Percentiles rank a stretch among this genome's conserved stretches.
Conservation (phyloP, 1,139 yeast genomes). For the Hanseniaspora sp. region DNA sequence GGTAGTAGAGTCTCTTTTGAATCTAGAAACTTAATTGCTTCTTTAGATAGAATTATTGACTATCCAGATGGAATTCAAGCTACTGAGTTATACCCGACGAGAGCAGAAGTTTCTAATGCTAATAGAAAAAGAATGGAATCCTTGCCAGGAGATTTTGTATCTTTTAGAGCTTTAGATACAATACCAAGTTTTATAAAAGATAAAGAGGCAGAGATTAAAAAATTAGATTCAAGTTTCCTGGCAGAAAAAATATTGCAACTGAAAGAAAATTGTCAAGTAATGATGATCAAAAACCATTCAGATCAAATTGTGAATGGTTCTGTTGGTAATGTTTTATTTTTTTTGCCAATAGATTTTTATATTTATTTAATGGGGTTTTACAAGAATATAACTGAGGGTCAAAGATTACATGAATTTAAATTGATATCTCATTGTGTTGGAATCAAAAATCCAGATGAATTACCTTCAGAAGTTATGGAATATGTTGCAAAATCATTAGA, state of each 20-base stretch:
- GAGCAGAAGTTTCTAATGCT: conserved; percentile 63
- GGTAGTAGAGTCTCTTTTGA: conserved; percentile 44
- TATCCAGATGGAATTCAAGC: conserved; percentile 72
- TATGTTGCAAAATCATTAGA: conserved; percentile 8
- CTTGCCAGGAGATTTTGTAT: conserved; percentile 32
- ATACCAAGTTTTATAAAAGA: conserved; percentile 34
- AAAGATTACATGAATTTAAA: conserved; percentile 26
- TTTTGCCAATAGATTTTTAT: conserved; percentile 26
- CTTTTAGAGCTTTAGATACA: conserved; percentile 13
- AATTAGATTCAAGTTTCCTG: conserved; percentile 47
- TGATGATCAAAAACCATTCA: conserved; percentile 85
- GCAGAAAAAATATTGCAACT: conserved; percentile 54
- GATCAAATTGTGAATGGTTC: conserved; percentile 80
- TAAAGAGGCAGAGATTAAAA: conserved; percentile 34
- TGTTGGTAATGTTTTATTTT: conserved; percentile 55
- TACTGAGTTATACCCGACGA: conserved; percentile 65
- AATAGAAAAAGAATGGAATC: conserved; percentile 44
- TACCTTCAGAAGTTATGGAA: conserved; percentile 21
- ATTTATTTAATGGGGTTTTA: conserved; percentile 22
- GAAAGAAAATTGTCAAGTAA: conserved; percentile 83
- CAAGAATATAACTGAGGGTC: conserved; percentile 22
- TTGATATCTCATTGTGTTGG: conserved; percentile 29
- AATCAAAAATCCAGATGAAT: conserved; percentile 19
- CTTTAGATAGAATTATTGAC: conserved; percentile 41
- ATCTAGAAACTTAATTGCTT: conserved; percentile 37